phyloP scores from a whole-genome alignment of 352 stramenopile genomes.

The Globisporangium carolinianum region DNA sequence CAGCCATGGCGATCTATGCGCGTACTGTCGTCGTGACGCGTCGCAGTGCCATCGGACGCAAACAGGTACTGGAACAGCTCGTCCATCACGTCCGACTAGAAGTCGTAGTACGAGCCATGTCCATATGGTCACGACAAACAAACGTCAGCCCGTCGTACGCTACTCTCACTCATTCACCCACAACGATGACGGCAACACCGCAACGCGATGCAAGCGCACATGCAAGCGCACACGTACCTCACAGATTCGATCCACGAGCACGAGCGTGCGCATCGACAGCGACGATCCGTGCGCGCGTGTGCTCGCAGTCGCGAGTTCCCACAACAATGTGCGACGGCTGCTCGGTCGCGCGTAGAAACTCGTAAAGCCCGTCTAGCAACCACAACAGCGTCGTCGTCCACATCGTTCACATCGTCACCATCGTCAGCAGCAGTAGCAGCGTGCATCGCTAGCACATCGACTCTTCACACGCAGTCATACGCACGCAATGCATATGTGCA shows the following conservation, averaged over 20 bases:
- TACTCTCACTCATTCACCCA: neutral
- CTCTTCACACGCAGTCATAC: too few relatives aligned
- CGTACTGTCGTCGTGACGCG: neutral
- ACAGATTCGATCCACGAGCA: conserved; percentile 20
- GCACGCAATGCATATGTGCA: too few relatives aligned
- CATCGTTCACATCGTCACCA: neutral
- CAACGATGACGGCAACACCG: too few relatives aligned
- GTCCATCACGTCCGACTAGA: conserved; percentile 19
- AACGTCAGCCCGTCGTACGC: neutral
- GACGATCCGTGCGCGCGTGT: neutral
- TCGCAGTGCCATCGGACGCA: neutral
- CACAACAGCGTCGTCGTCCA: neutral
- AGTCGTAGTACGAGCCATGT: neutral
- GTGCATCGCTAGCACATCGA: too few relatives aligned
- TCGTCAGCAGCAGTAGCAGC: too few relatives aligned
- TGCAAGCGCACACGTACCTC: conserved; percentile 11
- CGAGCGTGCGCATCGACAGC: conserved; percentile 13
- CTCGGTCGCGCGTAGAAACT: conserved; percentile 32
- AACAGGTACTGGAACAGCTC: conserved; percentile 15
- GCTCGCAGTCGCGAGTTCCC: conserved; percentile 12
- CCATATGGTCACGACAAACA: neutral
- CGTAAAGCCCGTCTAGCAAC: conserved; percentile 34
- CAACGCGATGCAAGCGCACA: neutral
- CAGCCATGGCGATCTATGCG: too few relatives aligned
- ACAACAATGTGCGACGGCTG: conserved; percentile 14